Base-by-base conservation (phyloP, 495 filamentous ascomycete species). In the Neurospora africana region DNA sequence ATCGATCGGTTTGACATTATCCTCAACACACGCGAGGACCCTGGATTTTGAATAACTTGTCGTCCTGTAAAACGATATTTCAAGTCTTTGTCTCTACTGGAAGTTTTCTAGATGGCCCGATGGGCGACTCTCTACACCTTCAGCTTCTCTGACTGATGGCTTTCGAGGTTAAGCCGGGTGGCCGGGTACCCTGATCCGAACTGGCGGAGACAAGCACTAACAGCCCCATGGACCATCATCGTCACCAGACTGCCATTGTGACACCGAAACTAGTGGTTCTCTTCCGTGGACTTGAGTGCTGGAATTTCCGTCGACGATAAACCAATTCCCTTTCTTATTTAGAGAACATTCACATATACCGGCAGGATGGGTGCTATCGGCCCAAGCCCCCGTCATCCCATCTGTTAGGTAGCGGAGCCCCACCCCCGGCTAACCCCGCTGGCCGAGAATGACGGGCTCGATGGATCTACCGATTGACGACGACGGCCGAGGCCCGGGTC, bases 401-500 rank as follows among this genome's bases (percentile, higher is more conserved):
- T 61, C 53, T 61, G 53, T 17, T 61, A 35, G 33, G 7, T 8
- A 61, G 53, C 53, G 27, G 27, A 33, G 27, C 53, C 53, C 53
- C 53, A 61, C 53, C 53, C 47, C 53, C 53, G 53, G 36, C 41
- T 65, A 71, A 68, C 70, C 23, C 44, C 44, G 43, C 47, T 36
- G 70, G 70, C 70, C 44, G 27, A 21, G 44, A 11, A 27, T 53
- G 44, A 53, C 44, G 53, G 53, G 53, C 27, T 61, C 27, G 27
- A 61, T n/a, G n/a, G n/a, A n/a, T 61, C 53, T 61, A 61, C 53
- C 53, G 53, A 61, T 33, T 61, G 53, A 61, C 53, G 27, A 33
- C 53, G 53, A 53, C 44, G 44, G 44, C 21, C 43, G 43, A 44
- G 43, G 43, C 8, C 39, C 19, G 37, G 37, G 9, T 38, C 37